phyloP scores from a whole-genome alignment of 305 asterid genomes.

The Fraxinus sp. region DNA sequence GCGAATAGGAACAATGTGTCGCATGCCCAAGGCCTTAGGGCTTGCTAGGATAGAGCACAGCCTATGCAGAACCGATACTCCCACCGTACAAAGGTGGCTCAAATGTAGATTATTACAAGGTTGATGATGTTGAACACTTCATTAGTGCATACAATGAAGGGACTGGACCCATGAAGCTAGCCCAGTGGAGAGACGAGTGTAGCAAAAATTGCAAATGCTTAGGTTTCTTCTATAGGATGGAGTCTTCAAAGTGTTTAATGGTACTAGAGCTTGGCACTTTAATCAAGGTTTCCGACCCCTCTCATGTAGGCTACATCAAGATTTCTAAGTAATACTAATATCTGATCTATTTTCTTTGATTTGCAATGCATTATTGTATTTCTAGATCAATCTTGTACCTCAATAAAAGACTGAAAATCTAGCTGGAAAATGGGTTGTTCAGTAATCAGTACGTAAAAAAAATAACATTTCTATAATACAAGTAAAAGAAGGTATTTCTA shows the following conservation, averaged over 20 bases:
- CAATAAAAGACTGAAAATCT: not conserved
- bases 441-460: not conserved
- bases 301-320: conserved; percentile 40
- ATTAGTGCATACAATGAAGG: conserved; percentile 32
- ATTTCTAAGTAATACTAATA: conserved; percentile 18
- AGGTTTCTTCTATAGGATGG: conserved; percentile 36
- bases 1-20: conserved; percentile 28
- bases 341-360: not conserved
- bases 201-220: conserved; percentile 25
- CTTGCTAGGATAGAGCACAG: conserved; percentile 33
- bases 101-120: conserved; percentile 32
- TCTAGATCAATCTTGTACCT: not conserved
- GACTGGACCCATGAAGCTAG: conserved; percentile 28
- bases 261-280: conserved; percentile 33
- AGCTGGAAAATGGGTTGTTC: not conserved
- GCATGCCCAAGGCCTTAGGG: conserved; percentile 35
- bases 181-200: conserved; percentile 26
- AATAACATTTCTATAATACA: not conserved
- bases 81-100: conserved; percentile 25
- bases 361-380: not conserved
- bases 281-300: conserved; percentile 30
- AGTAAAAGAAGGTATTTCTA: not conserved
- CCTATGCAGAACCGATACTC: conserved; percentile 26
- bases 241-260: conserved; percentile 32
- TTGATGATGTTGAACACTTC: conserved; percentile 40